Percentiles rank a stretch among this genome's conserved stretches.
phyloP scores from a whole-genome alignment of 2,329 filamentous ascomycete genomes.

The Polychaeton citri region DNA sequence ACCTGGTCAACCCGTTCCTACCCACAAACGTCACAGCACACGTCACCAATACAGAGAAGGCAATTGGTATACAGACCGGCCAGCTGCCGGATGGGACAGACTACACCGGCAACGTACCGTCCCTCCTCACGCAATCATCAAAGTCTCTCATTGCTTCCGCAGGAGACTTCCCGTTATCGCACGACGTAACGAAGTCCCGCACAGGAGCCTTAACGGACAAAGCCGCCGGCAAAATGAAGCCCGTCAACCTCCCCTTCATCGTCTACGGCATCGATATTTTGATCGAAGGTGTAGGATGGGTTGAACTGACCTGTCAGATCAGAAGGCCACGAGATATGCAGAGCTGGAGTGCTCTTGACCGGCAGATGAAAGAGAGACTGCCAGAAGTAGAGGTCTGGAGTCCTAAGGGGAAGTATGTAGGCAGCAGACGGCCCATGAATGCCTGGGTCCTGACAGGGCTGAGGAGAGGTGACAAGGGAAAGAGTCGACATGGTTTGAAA shows the following conservation, averaged over 20 bases:
- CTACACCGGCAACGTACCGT: constrained; percentile 42
- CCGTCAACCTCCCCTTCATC: constrained; percentile 62
- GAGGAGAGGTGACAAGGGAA: constrained; percentile 31
- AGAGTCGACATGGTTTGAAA: constrained; percentile 34
- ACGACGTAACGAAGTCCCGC: constrained; percentile 72
- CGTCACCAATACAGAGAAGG: constrained; percentile 67
- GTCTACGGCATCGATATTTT: constrained; percentile 73
- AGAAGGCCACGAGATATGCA: constrained; percentile 28
- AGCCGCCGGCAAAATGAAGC: constrained; percentile 47
- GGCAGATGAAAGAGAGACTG: background rate
- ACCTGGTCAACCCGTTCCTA: constrained; percentile 79
- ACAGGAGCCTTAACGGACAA: constrained; percentile 56
- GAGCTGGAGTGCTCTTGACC: constrained; percentile 7
- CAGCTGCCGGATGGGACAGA: constrained; percentile 35
- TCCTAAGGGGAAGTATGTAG: constrained; percentile 72
- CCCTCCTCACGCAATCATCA: constrained; percentile 39
- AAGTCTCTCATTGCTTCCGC: constrained; percentile 40
- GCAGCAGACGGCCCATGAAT: constrained; percentile 52
- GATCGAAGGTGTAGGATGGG: constrained; percentile 85
- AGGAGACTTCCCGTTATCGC: constrained; percentile 58
- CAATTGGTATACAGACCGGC: constrained; percentile 53
- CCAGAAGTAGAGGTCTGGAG: constrained; percentile 74
- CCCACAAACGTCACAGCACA: constrained; percentile 53
- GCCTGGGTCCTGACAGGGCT: constrained; percentile 50
- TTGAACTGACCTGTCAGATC: constrained; percentile 76